Base-by-base conservation (phyloP, 306 rosid species). In the Adenanthera pavonina region DNA sequence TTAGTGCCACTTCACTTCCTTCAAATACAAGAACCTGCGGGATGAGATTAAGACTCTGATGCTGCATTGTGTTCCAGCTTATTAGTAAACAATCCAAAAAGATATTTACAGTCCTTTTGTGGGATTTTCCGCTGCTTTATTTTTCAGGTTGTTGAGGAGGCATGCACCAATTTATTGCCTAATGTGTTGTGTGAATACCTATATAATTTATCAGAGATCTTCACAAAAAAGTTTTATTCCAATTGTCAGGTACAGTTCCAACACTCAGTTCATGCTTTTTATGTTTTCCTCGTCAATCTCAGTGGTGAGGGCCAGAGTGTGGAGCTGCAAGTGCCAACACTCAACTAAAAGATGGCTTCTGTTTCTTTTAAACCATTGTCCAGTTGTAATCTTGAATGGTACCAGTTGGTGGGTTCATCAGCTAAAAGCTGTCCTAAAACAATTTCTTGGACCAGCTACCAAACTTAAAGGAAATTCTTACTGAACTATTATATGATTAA, bases 111-210 rank as follows among this genome's bases (percentile, higher is more conserved):
- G 16, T 73, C 66, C 52, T 6, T 57, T 41, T 61, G 64, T 76
- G 8, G 44, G 64, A n/a, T 33, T 38, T 61, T 77, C 33, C 48
- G 19, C 59, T 82, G 33, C 77, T 72, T 53, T 14, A 53, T 74
- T 41, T 85, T 84, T 65, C 86, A 96, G 98, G 91, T 92, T 66
- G 94, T 92, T 84, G 99, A 96, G 89, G 97, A 96, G 84, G 91
- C 98, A 15, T 91, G 97, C 86, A 80, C 90, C 79, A 92, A 94
- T 84, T 89, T 96, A 38, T 86, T 96, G 82, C 97, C 98, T 0
- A 94, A 87, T 72, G 88, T 92, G 71, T 43, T 94, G 84, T 96
- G 99, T 77, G 97, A 96, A 86, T 96, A 92, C 88, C 92, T 96
- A 7, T 92, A 96, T 78, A 90, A 89, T 78, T 85, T 92, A 81